Conservation (phyloP, 805 yeast genomes). For the Candida ipomoeae region DNA sequence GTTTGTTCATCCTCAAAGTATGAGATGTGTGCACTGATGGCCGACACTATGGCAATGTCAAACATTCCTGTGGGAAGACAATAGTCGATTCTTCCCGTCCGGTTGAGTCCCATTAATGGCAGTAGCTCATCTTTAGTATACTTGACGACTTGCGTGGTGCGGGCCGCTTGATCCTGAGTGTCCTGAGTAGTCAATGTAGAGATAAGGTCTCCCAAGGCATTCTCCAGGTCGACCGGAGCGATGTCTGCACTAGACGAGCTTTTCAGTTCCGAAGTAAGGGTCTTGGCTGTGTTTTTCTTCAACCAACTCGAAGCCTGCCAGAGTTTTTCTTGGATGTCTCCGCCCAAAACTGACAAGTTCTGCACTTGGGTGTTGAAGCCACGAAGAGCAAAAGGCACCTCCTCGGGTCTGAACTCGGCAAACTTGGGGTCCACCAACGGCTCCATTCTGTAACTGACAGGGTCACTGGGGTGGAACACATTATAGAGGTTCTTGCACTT, state of each 20-base stretch:
- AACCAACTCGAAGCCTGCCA: slow-evolving; percentile 37
- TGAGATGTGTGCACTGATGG: slow-evolving; percentile 82
- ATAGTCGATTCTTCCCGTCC: slow-evolving; percentile 78
- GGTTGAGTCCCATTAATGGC: slow-evolving; percentile 49
- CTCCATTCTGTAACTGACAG: slow-evolving; percentile 84
- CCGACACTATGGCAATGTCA: slow-evolving; percentile 74
- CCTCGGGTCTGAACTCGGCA: slow-evolving; percentile 49
- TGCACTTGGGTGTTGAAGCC: slow-evolving; percentile 50
- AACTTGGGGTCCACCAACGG: slow-evolving; percentile 62
- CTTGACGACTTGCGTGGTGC: slow-evolving; percentile 22
- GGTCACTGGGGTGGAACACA: slow-evolving; percentile 86
- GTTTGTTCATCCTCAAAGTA: slow-evolving; percentile 86
- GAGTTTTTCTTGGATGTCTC: slow-evolving; percentile 33
- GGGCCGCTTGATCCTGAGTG: slow-evolving; percentile 17
- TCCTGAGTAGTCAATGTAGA: slow-evolving; percentile 21
- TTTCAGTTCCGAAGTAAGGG: neutral
- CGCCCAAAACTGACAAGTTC: slow-evolving; percentile 38
- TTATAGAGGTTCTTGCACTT: slow-evolving; percentile 68
- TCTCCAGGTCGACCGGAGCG: slow-evolving; percentile 21
- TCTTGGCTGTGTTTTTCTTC: slow-evolving; percentile 7
- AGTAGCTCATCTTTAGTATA: slow-evolving; percentile 28
- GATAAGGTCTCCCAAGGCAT: slow-evolving; percentile 40
- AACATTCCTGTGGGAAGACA: slow-evolving; percentile 71
- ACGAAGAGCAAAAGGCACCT: slow-evolving; percentile 51
- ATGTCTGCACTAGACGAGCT: slow-evolving; percentile 13